Conservation (phyloP, 1,139 yeast species). For the Taphrina populina region DNA sequence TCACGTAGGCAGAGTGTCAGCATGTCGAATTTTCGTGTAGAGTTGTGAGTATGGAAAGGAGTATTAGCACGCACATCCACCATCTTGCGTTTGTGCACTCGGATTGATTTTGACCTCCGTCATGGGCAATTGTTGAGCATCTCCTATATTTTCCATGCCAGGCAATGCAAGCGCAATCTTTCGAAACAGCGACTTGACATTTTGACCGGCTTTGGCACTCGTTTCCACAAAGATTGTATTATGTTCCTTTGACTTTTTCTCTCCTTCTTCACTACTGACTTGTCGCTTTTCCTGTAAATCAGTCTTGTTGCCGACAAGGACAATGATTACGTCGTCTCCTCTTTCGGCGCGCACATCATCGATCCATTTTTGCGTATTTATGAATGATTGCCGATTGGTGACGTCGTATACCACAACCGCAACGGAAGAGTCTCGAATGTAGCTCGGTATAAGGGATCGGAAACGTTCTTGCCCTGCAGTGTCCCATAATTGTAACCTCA, state of each 20-base stretch:
- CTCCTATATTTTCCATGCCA: constrained; percentile 58
- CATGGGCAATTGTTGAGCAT: constrained; percentile 54
- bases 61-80: constrained; percentile 25
- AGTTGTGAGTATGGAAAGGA: no score
- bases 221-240: constrained; percentile 88
- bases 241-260: constrained; percentile 68
- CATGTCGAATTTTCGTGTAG: no score
- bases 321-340: constrained; percentile 66
- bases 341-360: constrained; percentile 79
- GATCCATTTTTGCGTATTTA: constrained; percentile 72
- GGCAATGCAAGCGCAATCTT: constrained; percentile 89
- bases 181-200: constrained; percentile 83
- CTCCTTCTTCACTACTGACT: constrained; percentile 79
- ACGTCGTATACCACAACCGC: constrained; percentile 95
- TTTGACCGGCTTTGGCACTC: constrained; percentile 90
- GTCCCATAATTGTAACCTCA: constrained; percentile 83
- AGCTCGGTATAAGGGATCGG: constrained; percentile 88
- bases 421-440: constrained; percentile 93
- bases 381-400: constrained; percentile 75
- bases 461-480: constrained; percentile 98
- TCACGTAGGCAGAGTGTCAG: no score
- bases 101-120: constrained; percentile 59
- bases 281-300: constrained; percentile 71
- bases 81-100: constrained; percentile 27
- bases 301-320: constrained; percentile 77